These are phyloP conservation scores for Stereocaulon alpinum DNA, from an alignment of 495 filamentous ascomycete genomes.

Conservation along the genomic window DNA sequence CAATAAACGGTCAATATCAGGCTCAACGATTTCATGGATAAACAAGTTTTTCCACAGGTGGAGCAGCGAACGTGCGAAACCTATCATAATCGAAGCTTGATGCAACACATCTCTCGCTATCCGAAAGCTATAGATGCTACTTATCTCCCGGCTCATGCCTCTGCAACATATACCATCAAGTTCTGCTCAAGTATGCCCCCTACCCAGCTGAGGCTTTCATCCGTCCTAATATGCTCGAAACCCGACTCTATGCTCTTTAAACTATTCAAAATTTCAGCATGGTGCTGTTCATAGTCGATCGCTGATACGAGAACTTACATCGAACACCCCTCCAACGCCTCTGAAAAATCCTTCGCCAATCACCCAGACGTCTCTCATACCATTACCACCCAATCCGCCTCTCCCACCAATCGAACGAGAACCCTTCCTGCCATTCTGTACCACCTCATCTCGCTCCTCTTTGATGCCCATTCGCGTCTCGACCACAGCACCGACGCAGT, in stretches of 20 bases:
- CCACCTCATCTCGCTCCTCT: constrained; percentile 21
- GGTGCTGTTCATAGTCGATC: background rate
- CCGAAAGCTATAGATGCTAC: constrained; percentile 4
- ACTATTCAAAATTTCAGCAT: constrained; percentile 10
- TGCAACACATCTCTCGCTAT: background rate
- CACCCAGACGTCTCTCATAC: constrained; percentile 29
- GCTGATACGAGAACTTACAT: constrained; percentile 18
- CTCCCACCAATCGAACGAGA: background rate
- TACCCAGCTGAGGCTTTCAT: background rate
- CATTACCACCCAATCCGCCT: constrained; percentile 24
- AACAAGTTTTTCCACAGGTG: too few relatives aligned
- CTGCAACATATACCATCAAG: background rate
- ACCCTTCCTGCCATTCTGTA: constrained; percentile 16
- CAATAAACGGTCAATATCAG: too few relatives aligned
- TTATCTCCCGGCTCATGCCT: background rate
- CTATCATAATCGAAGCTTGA: background rate
- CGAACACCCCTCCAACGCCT: constrained; percentile 27
- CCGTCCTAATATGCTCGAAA: constrained; percentile 21
- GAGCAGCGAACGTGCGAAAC: too few relatives aligned
- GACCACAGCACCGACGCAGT: constrained; percentile 29
- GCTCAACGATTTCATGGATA: too few relatives aligned
- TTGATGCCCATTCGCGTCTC: constrained; percentile 27
- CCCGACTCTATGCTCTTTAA: constrained; percentile 21
- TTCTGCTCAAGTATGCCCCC: background rate
- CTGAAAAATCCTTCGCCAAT: constrained; percentile 27